phyloP scores from a whole-genome alignment of 2,329 filamentous ascomycete genomes.

The Coniochaeta sp. region DNA sequence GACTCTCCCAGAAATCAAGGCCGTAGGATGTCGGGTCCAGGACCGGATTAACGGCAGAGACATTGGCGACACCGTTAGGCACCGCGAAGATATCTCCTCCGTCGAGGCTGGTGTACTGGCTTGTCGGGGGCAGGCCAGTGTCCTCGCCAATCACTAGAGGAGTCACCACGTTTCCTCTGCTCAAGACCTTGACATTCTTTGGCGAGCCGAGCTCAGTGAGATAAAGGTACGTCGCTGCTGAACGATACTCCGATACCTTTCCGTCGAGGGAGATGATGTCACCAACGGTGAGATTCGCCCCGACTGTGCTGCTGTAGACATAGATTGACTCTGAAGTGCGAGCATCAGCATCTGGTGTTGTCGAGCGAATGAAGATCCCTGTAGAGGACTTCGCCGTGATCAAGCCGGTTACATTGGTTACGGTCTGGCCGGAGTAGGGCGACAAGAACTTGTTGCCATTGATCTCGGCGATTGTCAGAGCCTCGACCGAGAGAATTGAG shows the following conservation, averaged over 20 bases:
- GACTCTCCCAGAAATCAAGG: constrained; percentile 67
- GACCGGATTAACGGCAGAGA: constrained; percentile 52
- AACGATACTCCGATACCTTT: constrained; percentile 49
- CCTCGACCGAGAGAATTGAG: constrained; percentile 16
- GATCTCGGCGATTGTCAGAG: constrained; percentile 51
- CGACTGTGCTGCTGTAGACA: constrained; percentile 48
- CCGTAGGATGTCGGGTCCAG: constrained; percentile 56
- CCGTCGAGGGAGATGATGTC: constrained; percentile 56
- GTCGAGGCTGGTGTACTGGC: constrained; percentile 55
- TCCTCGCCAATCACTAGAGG: constrained; percentile 55
- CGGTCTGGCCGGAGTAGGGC: constrained; percentile 45
- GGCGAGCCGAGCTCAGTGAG: constrained; percentile 56
- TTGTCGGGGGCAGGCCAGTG: constrained; percentile 48
- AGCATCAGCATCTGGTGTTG: constrained; percentile 43
- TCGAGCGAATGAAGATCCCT: constrained; percentile 59
- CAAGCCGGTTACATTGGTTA: constrained; percentile 53
- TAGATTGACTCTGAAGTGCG: constrained; percentile 59
- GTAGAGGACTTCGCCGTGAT: constrained; percentile 55
- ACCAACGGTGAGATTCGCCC: constrained; percentile 47
- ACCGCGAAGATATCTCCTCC: constrained; percentile 56
- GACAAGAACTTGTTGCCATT: constrained; percentile 60
- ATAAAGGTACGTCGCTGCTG: constrained; percentile 48
- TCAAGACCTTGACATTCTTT: constrained; percentile 42
- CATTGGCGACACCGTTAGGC: constrained; percentile 51
- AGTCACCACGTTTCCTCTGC: constrained; percentile 43